A percentile compares a stretch with the other conserved stretches of the same genome.
phyloP scores from a whole-genome alignment of 2,329 filamentous ascomycete genomes.

The Pestalotiopsis sp. region DNA sequence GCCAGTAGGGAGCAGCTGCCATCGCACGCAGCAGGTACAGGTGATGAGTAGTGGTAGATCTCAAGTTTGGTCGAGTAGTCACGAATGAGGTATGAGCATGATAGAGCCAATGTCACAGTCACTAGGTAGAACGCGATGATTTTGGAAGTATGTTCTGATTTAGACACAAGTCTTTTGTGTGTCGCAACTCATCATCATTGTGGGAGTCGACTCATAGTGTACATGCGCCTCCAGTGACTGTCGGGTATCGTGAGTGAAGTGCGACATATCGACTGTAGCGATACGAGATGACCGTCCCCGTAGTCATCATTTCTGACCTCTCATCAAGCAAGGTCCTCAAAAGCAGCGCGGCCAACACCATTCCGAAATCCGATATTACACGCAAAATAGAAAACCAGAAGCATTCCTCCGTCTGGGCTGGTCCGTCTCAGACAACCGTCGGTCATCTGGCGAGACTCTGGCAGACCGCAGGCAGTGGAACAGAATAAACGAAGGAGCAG shows the following conservation, averaged over 20 bases:
- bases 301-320: background rate
- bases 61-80: too few relatives aligned
- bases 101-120: background rate
- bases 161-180: constrained; percentile 2
- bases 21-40: too few relatives aligned
- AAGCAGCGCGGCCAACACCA: constrained; percentile 17
- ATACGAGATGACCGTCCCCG: background rate
- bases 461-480: constrained; percentile 28
- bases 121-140: background rate
- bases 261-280: constrained; percentile 12
- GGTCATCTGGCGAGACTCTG: constrained; percentile 12
- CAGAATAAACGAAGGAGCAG: constrained; percentile 5
- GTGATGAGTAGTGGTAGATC: too few relatives aligned
- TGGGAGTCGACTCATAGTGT: constrained; percentile 15
- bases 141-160: background rate
- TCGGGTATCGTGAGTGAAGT: constrained; percentile 13
- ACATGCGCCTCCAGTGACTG: constrained; percentile 15
- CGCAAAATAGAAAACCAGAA: constrained; percentile 15
- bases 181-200: constrained; percentile 10
- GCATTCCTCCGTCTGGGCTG: constrained; percentile 1
- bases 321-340: constrained; percentile 7
- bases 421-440: constrained; percentile 9
- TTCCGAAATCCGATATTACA: constrained; percentile 21
- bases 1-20: too few relatives aligned
- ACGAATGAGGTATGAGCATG: too few relatives aligned